Evolutionary conservation across 352 stramenopile genomes (phyloP).

Genomic region (Thalassiosira oceanica): DNA sequence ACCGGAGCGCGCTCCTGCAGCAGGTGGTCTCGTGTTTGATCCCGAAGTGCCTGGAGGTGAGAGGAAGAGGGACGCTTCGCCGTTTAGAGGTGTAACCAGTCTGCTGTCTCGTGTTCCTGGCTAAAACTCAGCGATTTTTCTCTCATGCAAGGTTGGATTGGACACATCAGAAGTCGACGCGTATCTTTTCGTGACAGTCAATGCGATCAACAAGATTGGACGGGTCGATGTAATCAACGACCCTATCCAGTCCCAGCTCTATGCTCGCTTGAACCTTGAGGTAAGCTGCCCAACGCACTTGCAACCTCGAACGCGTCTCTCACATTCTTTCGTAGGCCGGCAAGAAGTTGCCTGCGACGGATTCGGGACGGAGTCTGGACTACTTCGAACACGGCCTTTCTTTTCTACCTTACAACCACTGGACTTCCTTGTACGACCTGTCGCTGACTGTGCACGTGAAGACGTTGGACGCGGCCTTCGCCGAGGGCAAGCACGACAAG

Average conservation of each 20-base stretch:
- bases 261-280: conserved; percentile 18
- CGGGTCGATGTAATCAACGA: conserved; percentile 7
- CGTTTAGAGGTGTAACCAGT: too few species aligned
- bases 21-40: conserved; percentile 15
- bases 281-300: too few species aligned
- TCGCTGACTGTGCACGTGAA: conserved; percentile 1
- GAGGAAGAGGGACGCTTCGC: too few species aligned
- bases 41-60: background rate
- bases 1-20: conserved; percentile 8
- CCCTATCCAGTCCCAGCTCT: conserved; percentile 10
- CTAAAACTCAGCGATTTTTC: too few species aligned
- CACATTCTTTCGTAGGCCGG: too few species aligned
- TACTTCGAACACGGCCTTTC: conserved; percentile 16
- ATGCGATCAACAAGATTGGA: conserved; percentile 31
- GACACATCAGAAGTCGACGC: too few species aligned
- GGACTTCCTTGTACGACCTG: conserved; percentile 14
- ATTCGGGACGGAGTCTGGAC: conserved; percentile 7
- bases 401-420: conserved; percentile 10
- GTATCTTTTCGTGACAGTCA: conserved; percentile 16
- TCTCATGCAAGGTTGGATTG: too few species aligned
- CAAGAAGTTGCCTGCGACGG: conserved; percentile 6
- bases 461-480: conserved; percentile 1
- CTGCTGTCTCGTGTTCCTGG: too few species aligned
- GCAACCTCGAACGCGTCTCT: too few species aligned
- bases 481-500: conserved; percentile 4